Base-by-base conservation (phyloP, 2,329 filamentous ascomycete genomes). In the Bipolaris sorokiniana region DNA sequence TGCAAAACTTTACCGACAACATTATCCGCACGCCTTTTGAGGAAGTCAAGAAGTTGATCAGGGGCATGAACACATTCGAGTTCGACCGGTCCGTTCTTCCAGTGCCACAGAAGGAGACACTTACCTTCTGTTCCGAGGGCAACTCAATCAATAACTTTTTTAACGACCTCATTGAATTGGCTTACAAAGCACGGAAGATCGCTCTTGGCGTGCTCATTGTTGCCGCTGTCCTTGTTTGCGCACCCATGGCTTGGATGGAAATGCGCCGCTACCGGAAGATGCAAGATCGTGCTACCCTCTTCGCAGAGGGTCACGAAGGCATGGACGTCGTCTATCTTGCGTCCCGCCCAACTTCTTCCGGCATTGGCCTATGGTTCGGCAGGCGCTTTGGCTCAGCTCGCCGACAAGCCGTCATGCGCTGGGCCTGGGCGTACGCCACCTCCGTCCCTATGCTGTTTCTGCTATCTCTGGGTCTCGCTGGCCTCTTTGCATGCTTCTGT, bases 251-350 rank as follows among this genome's bases (percentile, higher is more conserved):
- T 11, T 93, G 85, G 76, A 82, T 89, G 57, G 93, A 98, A 77
- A 88, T 93, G 59, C 85, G 87, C 64, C 84, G 90, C 51, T 98
- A 89, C 86, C 84, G 86, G 44, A 83, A 82, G 31, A 90, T 92
- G 82, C 85, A 89, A 74, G 81, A 88, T 64, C 88, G 89, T 56
- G 86, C 90, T 20, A 80, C 82, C 53, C 81, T 92, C 31, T 83
- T 96, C 65, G 80, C 84, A 64, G 81, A 88, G 53, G 84, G 86
- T 28, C 87, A 88, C 71, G 92, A 98, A 69, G 85, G 90, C 0
- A 87, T 97, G 83, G 94, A 98, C 72, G 87, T 93, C 34, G 86
- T 96, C 40, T 96, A 97, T 77, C 90, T 97, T 64, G 87, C 89
- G 31, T 93, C 91, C 33, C 86, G 92, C 20, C 92, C 94, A 1